Evolutionary conservation across 2,329 filamentous ascomycete genomes (phyloP), one percentile per base, ranked within the genome.

Genomic region (Calonectria montana): DNA sequence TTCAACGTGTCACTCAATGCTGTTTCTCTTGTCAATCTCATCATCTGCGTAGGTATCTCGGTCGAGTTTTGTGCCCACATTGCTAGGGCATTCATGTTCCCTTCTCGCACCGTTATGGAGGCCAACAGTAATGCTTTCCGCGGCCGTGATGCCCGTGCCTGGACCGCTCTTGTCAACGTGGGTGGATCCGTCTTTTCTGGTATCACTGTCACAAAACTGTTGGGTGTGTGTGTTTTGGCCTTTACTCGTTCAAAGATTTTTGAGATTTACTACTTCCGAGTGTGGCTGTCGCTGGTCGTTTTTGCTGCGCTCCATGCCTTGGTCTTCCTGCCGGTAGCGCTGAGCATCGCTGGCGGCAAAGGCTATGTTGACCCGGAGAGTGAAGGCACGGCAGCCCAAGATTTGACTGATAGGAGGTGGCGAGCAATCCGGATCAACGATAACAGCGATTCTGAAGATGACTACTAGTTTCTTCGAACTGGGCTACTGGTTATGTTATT

Each of bases 31-130:
- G 97, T 99, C 79, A 99, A 99, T 80, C 87, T 99, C 69, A 94
- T 99, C 81, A 99, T 99, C 75, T 98, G 96, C 81, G 94, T 99
- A 5, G 97, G 97, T 59, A 99, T 99, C 78, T 93, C 93, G 10
- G 96, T 99, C 59, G 97, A 99, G 81, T 99, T 99, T 83, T 99
- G 97, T 81, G 97, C 97, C 0, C 97, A 99, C 80, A 95, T 99
- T 79, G 96, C 97, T 0, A 91, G 97, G 7, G 97, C 97, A 0
- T 99, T 98, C 86, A 97, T 95, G 85, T 98, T 98, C 85, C 97
- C 97, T 0, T 94, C 93, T 13, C 90, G 91, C 1, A 91, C 91
- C 0, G 92, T 98, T 43, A 92, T 98, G 87, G 94, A 97, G 80
- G 83, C 81, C 65, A 94, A 93, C 48, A 93, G 92, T 78, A 92